Conservation (phyloP, 108 stramenopile species). For the Skeletonema grethae region DNA sequence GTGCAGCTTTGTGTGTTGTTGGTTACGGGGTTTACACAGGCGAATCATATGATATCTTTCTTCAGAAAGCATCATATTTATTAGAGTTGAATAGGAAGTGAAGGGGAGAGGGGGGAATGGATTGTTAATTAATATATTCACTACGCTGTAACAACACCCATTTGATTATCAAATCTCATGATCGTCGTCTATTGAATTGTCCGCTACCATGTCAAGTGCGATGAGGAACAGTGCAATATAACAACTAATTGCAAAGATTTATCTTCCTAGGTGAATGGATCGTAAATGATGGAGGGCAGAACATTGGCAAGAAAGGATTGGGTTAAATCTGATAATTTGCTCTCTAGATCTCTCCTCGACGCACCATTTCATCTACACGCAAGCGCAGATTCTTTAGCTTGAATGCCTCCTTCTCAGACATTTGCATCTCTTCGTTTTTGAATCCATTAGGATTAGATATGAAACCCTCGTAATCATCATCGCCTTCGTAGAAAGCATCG, state of each 20-base stretch:
- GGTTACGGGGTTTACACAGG: conserved; percentile 84
- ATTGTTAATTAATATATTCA: too few species aligned
- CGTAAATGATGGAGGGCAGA: too few species aligned
- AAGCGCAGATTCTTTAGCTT: conserved; percentile 59
- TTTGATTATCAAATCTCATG: too few species aligned
- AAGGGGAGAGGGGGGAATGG: not conserved
- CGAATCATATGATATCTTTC: conserved; percentile 78
- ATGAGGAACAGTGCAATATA: too few species aligned
- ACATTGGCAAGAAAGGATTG: not conserved
- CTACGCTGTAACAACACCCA: too few species aligned
- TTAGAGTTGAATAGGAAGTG: conserved; percentile 22
- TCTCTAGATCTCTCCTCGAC: conserved; percentile 53
- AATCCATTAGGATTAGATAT: conserved; percentile 5
- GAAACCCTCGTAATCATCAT: conserved; percentile 31
- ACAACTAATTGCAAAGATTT: too few species aligned
- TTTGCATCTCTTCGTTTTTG: conserved; percentile 36
- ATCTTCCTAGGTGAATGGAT: too few species aligned
- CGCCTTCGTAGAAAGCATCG: conserved; percentile 34
- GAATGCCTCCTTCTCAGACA: conserved; percentile 47
- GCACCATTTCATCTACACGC: conserved; percentile 65
- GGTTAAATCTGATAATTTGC: not conserved
- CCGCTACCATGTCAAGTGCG: too few species aligned
- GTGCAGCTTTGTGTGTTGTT: conserved; percentile 75
- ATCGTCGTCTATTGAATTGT: too few species aligned
- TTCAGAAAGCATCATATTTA: conserved; percentile 79